Conservation (phyloP, 257 asterid genomes). For the Plectranthus barbatus region DNA sequence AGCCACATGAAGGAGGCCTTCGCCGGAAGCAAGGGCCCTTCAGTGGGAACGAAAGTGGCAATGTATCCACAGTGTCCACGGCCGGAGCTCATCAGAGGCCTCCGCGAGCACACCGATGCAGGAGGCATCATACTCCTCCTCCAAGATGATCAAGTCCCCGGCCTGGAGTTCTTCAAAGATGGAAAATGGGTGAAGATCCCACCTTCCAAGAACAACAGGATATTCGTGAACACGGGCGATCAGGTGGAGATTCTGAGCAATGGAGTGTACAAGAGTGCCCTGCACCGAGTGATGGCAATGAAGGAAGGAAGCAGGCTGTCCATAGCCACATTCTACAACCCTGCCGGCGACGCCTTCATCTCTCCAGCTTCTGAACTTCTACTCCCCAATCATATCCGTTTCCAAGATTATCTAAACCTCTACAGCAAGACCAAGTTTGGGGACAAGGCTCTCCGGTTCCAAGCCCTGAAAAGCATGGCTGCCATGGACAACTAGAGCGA, state of each 20-base stretch:
- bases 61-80: constrained; percentile 64
- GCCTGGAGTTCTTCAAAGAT: constrained; percentile 76
- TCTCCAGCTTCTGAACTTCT: constrained; percentile 64
- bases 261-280: constrained; percentile 64
- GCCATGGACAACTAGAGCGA: constrained; percentile 17
- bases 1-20: constrained; percentile 52
- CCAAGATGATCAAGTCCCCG: constrained; percentile 85
- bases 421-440: constrained; percentile 61
- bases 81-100: constrained; percentile 70
- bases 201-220: constrained; percentile 63
- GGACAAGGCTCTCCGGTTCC: constrained; percentile 57
- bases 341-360: constrained; percentile 63
- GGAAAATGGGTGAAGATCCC: constrained; percentile 81
- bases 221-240: constrained; percentile 72
- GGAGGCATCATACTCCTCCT: constrained; percentile 84
- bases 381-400: constrained; percentile 42
- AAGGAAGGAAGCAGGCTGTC: constrained; percentile 72
- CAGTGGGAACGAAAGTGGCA: constrained; percentile 79
- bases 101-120: constrained; percentile 88
- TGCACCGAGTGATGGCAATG: constrained; percentile 71
- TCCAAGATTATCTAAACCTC: constrained; percentile 57
- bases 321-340: constrained; percentile 85
- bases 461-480: constrained; percentile 41
- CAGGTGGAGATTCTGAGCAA: constrained; percentile 73
- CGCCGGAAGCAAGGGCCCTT: constrained; percentile 54